Evolutionary conservation across 2,329 filamentous ascomycete species (phyloP).

Genomic region (Fusarium virguliforme): DNA sequence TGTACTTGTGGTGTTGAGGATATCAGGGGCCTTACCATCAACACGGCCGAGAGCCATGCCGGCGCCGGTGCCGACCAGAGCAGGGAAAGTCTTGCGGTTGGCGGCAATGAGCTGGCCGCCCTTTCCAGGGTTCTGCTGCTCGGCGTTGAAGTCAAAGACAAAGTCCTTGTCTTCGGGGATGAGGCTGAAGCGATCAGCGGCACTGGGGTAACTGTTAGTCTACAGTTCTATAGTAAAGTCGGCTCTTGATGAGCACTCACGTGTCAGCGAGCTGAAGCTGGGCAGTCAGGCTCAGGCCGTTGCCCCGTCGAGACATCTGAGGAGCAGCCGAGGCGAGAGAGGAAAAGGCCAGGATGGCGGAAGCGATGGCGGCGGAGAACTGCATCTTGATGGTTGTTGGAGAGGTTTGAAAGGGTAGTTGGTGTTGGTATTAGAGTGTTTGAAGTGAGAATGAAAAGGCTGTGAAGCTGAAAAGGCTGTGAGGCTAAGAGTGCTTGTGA

Average conservation of each 20-base stretch:
- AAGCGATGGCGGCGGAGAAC: constrained; percentile 53
- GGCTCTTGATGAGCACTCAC: constrained; percentile 45
- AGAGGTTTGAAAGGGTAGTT: neutral
- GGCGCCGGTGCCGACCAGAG: constrained; percentile 67
- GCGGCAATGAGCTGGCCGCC: constrained; percentile 68
- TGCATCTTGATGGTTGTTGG: constrained; percentile 53
- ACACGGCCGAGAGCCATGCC: constrained; percentile 69
- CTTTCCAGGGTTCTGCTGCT: constrained; percentile 45
- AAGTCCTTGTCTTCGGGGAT: constrained; percentile 63
- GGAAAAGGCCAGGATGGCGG: constrained; percentile 60
- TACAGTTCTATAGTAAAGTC: neutral
- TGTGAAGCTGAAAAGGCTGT: constrained; percentile 7
- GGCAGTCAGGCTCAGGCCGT: constrained; percentile 55
- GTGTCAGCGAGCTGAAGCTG: constrained; percentile 60
- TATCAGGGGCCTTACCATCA: constrained; percentile 52
- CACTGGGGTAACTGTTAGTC: constrained; percentile 51
- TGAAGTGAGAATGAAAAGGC: neutral
- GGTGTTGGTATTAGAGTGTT: neutral
- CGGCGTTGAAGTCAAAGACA: constrained; percentile 65
- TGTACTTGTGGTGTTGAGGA: neutral
- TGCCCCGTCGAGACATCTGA: constrained; percentile 34
- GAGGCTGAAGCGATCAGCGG: constrained; percentile 61
- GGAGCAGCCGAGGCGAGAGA: constrained; percentile 53
- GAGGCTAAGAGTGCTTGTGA: constrained; percentile 28
- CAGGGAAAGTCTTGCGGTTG: constrained; percentile 71